Conservation (phyloP, 2,329 filamentous ascomycete genomes). For the Pyrenochaeta sp. region DNA sequence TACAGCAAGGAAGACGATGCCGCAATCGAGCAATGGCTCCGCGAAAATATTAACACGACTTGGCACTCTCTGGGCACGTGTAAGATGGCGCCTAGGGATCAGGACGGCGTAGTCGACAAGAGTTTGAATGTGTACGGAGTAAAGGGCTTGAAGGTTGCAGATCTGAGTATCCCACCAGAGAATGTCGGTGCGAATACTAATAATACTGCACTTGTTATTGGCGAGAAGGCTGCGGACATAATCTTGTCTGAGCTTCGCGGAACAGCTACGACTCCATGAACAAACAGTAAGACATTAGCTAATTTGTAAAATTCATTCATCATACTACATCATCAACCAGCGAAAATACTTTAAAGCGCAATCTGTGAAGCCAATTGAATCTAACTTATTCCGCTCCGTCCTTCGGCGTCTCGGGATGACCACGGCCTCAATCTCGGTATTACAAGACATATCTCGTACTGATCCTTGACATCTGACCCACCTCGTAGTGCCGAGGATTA, state of each 20-base stretch:
- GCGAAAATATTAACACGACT: conserved; percentile 43
- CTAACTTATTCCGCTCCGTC: too few species aligned
- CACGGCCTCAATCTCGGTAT: too few species aligned
- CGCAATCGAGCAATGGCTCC: conserved; percentile 53
- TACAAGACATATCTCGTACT: too few species aligned
- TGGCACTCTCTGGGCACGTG: conserved; percentile 45
- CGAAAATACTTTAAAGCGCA: too few species aligned
- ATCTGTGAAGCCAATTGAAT: too few species aligned
- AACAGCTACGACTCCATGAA: not conserved
- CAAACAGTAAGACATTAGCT: too few species aligned
- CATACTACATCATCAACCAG: too few species aligned
- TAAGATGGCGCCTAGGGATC: conserved; percentile 42
- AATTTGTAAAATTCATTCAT: too few species aligned
- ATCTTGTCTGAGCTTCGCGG: conserved; percentile 28
- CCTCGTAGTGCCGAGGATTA: not conserved
- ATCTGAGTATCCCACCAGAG: conserved; percentile 53
- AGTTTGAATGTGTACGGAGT: conserved; percentile 41
- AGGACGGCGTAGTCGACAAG: conserved; percentile 39
- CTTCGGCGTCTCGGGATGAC: too few species aligned
- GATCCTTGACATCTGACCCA: too few species aligned
- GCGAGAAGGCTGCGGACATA: conserved; percentile 44
- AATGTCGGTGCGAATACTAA: conserved; percentile 59
- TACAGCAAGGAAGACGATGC: conserved; percentile 45
- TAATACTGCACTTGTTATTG: conserved; percentile 54
- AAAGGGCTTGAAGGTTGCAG: conserved; percentile 50